Evolutionary conservation across 768 basidiomycete species (phyloP).

Genomic region (Tylopilus subfusipes): DNA sequence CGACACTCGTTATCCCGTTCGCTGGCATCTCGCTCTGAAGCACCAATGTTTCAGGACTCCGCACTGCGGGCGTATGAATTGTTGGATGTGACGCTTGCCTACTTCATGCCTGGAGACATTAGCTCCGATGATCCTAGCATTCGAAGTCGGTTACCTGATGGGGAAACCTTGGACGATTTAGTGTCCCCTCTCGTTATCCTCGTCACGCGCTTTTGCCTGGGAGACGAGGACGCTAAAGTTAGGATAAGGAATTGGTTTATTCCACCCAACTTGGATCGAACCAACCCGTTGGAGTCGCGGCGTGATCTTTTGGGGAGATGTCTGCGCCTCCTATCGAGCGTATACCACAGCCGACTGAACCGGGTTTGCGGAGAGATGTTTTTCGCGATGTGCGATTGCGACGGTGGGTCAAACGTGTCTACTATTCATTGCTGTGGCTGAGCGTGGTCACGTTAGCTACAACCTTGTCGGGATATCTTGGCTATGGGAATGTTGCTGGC

Average conservation of each 20-base stretch:
- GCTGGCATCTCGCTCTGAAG: conserved; percentile 37
- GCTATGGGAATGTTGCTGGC: conserved; percentile 95
- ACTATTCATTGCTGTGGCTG: background rate
- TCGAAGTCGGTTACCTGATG: conserved; percentile 40
- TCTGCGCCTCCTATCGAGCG: conserved; percentile 68
- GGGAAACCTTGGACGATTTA: conserved; percentile 68
- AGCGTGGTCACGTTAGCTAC: conserved; percentile 44
- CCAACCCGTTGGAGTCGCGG: conserved; percentile 68
- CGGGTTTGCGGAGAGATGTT: conserved; percentile 83
- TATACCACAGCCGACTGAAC: conserved; percentile 72
- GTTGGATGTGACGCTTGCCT: conserved; percentile 52
- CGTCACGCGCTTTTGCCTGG: conserved; percentile 64
- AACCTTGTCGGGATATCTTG: conserved; percentile 71
- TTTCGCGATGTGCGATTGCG: conserved; percentile 76
- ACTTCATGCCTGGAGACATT: conserved; percentile 64
- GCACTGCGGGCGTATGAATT: conserved; percentile 65
- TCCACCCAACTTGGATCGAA: conserved; percentile 78
- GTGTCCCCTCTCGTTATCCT: conserved; percentile 76
- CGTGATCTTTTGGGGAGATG: conserved; percentile 74
- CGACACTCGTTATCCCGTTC: conserved; percentile 42
- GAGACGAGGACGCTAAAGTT: conserved; percentile 53
- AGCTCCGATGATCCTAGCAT: conserved; percentile 65
- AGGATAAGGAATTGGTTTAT: conserved; percentile 66
- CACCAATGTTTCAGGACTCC: conserved; percentile 40
- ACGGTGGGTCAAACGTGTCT: conserved; percentile 42